Base-by-base conservation (phyloP, 1,284 basidiomycete genomes). In the Bondarzewia mesenterica region DNA sequence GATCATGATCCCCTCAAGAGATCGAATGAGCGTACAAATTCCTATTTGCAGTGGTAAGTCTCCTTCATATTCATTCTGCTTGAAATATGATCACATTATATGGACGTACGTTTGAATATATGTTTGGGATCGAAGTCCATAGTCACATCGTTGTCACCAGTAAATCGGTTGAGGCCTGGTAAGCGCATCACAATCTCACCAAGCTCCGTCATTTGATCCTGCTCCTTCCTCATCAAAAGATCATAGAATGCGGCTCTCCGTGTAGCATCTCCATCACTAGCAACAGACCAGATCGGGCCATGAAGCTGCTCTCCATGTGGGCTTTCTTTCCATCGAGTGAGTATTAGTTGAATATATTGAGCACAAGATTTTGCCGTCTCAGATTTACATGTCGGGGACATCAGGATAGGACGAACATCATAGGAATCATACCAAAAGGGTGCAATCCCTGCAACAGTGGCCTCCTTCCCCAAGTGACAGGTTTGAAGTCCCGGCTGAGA, bases 101-200 rank as follows among this genome's bases (percentile, higher is more conserved):
- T 14, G 16, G 2, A 35, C 43, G 10, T 20, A 44, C 43, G 29
- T 20, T 44, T 44, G 15, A n/a, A 32, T 7, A 32, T 36, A 22
- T 44, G 26, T 21, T 44, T 44, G 26, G 10, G 36, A 21, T 44
- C 43, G n/a, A 44, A 44, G 20, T 44, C 43, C 4, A 44, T 25
- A 16, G 43, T 44, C 26, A 44, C 27, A 14, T 44, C 43, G 8
- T 36, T 15, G 12, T 44, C 43, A 6, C 43, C 43, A 7, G 29
- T 35, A 16, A n/a, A 36, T n/a, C 29, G 29, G 22, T 44, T 44
- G 4, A 44, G 7, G 10, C 29, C 43, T 2, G 12, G 15, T 18
- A 44, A 16, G 15, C 22, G 7, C 2, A 3, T 22, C 15, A 44
- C 7, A 3, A 29, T 44, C 10, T 8, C 15, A 20, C 22, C 20